A percentile compares a stretch with the other conserved stretches of the same genome.
These are phyloP conservation scores for Yarrowia galli DNA, from an alignment of 1,139 yeast genomes.

Conservation along the genomic window DNA sequence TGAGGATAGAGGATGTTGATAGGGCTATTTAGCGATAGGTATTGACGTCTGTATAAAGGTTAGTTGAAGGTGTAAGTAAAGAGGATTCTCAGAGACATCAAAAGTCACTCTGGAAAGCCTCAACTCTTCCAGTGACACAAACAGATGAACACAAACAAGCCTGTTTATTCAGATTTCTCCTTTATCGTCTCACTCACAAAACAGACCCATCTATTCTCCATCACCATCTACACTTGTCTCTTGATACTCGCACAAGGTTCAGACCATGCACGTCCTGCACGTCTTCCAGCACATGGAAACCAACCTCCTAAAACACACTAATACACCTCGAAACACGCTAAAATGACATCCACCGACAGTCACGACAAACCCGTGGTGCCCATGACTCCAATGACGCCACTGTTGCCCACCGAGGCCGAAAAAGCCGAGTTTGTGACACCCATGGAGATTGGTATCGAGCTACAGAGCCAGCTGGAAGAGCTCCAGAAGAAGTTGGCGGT, in stretches of 20 bases:
- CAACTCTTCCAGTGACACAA: too few relatives aligned
- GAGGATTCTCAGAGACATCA: too few relatives aligned
- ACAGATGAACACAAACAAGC: too few relatives aligned
- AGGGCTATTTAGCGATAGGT: too few relatives aligned
- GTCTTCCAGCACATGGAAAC: background rate
- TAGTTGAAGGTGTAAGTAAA: too few relatives aligned
- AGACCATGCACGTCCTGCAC: background rate
- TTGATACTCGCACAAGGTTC: background rate
- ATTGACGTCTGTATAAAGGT: too few relatives aligned
- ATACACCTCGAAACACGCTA: background rate
- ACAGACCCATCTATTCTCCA: background rate
- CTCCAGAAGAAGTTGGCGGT: conserved; percentile 30
- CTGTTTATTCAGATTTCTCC: too few relatives aligned
- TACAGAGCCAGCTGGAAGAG: conserved; percentile 32
- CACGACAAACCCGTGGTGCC: background rate
- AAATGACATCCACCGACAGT: background rate
- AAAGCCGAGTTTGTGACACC: conserved; percentile 36
- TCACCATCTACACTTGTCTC: background rate
- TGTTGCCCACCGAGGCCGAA: conserved; percentile 29
- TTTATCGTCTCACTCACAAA: background rate
- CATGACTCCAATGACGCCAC: conserved; percentile 26
- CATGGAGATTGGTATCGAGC: conserved; percentile 30
- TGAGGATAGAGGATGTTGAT: too few relatives aligned
- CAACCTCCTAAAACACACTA: conserved; percentile 5
- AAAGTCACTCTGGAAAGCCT: too few relatives aligned